A percentile compares a stretch with the other conserved stretches of the same genome.
Evolutionary conservation across 352 stramenopile species (phyloP).

Genomic region (Aphanomyces invadans): DNA sequence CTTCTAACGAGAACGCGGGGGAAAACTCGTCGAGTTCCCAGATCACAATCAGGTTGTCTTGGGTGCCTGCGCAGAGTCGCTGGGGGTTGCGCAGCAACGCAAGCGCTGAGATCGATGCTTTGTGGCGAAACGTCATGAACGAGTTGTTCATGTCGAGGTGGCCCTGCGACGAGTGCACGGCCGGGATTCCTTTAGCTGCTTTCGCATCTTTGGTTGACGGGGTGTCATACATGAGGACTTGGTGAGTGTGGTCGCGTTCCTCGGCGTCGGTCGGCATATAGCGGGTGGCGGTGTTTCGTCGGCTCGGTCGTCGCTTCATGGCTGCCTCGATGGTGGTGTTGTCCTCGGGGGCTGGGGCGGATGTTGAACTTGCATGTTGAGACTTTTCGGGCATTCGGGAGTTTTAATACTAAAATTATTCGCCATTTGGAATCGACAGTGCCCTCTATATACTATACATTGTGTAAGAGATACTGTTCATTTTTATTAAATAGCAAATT

Average conservation of each 20-base stretch:
- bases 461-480: too few species aligned
- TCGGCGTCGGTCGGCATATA: slow-evolving; percentile 8
- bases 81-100: background rate
- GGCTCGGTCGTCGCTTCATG: slow-evolving; percentile 9
- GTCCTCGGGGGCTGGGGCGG: too few species aligned
- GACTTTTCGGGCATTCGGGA: too few species aligned
- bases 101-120: slow-evolving; percentile 18
- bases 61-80: slow-evolving; percentile 19
- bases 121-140: slow-evolving; percentile 22
- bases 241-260: slow-evolving; percentile 15
- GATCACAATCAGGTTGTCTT: slow-evolving; percentile 21
- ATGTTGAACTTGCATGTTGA: background rate
- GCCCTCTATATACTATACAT: too few species aligned
- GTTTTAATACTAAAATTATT: too few species aligned
- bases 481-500: background rate
- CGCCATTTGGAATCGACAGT: too few species aligned
- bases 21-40: slow-evolving; percentile 23
- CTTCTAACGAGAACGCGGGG: slow-evolving; percentile 15
- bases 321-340: background rate
- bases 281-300: background rate
- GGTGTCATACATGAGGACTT: slow-evolving; percentile 19
- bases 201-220: slow-evolving; percentile 7
- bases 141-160: slow-evolving; percentile 12
- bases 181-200: background rate
- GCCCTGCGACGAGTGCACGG: slow-evolving; percentile 1